Base-by-base conservation (phyloP, 179 eudicot genomes). In the Vitellaria paradoxa region DNA sequence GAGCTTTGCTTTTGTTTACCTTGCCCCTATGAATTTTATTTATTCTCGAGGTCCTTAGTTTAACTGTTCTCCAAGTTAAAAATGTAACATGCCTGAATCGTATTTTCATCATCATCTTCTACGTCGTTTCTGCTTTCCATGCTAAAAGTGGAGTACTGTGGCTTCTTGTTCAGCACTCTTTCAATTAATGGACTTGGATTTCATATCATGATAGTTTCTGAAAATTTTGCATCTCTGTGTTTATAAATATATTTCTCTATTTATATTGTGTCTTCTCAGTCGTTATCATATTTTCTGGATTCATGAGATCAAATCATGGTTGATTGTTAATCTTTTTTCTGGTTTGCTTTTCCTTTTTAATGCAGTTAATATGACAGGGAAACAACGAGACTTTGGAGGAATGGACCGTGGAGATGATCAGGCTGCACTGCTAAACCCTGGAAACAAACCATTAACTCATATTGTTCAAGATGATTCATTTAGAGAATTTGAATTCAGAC, bases 381-480 rank as follows among this genome's bases (percentile, higher is more conserved):
- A 83, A 75, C 88, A 88, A 47, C 84, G 90, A 81, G 95, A 93
- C 72, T 95, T 93, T 83, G 99, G 99, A 77, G 99, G 98, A 82
- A 84, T 86, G 89, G 99, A 91, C 72, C 80, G 69, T 45, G 99
- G 97, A 71, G 99, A 95, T 87, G 99, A 93, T 91, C 97, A 90
- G 82, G 93, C 99, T 79, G 88, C 94, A 40, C 82, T 96, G 80
- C 84, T 96, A 65, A 86, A 85, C 65, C 89, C 94, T 76, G 96
- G 84, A 76, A 90, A 64, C 76, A 93, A 93, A 79, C 84, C 91
- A 70, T 81, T 96, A 80, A 85, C 90, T 53, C 92, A 90, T 80
- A 91, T 96, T 77, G 94, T 91, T 86, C 98, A 93, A 83, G 93
- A 93, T 81, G 99, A 96, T 82, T 96, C 98, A 37, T 93, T 96